These are phyloP conservation scores for Verticillium nonalfalfae DNA, from an alignment of 2,329 filamentous ascomycete species.

Conservation along the genomic window DNA sequence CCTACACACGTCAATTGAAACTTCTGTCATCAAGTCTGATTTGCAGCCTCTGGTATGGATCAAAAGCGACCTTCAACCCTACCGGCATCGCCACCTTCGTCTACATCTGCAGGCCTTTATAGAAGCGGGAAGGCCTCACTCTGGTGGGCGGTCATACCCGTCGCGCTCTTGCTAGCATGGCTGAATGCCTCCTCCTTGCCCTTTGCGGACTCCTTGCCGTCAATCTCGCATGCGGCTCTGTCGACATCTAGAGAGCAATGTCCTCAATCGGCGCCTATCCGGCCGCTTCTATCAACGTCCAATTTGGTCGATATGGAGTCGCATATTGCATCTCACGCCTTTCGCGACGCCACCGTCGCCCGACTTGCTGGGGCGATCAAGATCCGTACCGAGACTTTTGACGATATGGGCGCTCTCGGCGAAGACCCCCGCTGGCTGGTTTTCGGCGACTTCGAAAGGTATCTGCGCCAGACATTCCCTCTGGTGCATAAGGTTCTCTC, in stretches of 20 bases:
- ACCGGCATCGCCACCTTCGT: background rate
- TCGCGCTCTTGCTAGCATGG: constrained; percentile 6
- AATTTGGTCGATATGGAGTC: constrained; percentile 23
- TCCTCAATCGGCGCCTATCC: constrained; percentile 24
- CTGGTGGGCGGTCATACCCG: constrained; percentile 10
- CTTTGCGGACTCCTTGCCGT: background rate
- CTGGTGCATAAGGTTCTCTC: constrained; percentile 37
- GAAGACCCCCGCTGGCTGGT: constrained; percentile 53
- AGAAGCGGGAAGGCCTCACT: constrained; percentile 2
- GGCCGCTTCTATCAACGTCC: constrained; percentile 17
- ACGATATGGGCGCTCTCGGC: constrained; percentile 47
- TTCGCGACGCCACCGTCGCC: constrained; percentile 23
- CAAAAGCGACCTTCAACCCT: background rate
- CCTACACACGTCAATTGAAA: background rate
- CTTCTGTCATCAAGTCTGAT: background rate
- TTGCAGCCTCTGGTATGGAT: background rate
- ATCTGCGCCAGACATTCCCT: constrained; percentile 45
- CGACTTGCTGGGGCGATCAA: constrained; percentile 39
- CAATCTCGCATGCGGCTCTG: background rate
- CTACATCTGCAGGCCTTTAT: background rate
- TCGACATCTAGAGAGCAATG: constrained; percentile 14
- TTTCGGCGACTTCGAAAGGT: constrained; percentile 46
- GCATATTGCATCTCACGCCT: constrained; percentile 21
- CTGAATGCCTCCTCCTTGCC: background rate
- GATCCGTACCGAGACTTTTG: constrained; percentile 48